A percentile compares a stretch with the other conserved stretches of the same genome.
These are phyloP conservation scores for Microdochium nivale DNA, from an alignment of 2,329 filamentous ascomycete genomes.

Conservation along the genomic window DNA sequence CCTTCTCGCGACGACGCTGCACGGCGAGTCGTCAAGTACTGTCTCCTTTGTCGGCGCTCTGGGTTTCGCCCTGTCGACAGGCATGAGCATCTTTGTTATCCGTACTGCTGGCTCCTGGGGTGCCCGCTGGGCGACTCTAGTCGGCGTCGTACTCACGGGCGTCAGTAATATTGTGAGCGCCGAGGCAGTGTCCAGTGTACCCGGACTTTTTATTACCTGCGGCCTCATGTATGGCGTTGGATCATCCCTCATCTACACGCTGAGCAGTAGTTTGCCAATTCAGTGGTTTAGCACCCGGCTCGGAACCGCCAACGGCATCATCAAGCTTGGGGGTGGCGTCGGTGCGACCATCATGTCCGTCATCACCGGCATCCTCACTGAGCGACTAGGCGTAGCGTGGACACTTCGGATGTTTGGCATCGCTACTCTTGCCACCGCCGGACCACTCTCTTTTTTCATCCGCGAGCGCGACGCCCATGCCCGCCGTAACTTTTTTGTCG, in stretches of 20 bases:
- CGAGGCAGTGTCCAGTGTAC: background rate
- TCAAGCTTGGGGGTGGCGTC: constrained; percentile 7
- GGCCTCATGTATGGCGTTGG: constrained; percentile 6
- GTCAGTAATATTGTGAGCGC: background rate
- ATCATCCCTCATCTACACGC: constrained; percentile 6
- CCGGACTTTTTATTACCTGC: background rate
- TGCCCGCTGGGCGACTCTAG: background rate
- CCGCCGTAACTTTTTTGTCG: background rate
- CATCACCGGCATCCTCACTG: constrained; percentile 4
- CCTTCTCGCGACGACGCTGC: constrained; percentile 1
- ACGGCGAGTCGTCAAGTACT: constrained; percentile 1
- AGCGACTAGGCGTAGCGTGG: constrained; percentile 6
- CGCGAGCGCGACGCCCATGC: constrained; percentile 3
- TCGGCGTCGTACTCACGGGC: background rate
- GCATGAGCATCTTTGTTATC: constrained; percentile 6
- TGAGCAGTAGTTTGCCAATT: constrained; percentile 5
- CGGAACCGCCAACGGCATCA: too few relatives aligned
- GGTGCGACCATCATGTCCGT: constrained; percentile 8
- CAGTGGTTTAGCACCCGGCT: constrained; percentile 7
- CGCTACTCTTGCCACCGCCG: constrained; percentile 3
- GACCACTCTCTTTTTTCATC: constrained; percentile 4
- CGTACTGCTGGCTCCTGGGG: background rate
- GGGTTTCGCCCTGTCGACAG: constrained; percentile 7
- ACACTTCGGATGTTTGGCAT: constrained; percentile 6
- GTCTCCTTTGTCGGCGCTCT: constrained; percentile 6